Conservation (phyloP, 306 rosid species). For the Cicer pinnatifidum region DNA sequence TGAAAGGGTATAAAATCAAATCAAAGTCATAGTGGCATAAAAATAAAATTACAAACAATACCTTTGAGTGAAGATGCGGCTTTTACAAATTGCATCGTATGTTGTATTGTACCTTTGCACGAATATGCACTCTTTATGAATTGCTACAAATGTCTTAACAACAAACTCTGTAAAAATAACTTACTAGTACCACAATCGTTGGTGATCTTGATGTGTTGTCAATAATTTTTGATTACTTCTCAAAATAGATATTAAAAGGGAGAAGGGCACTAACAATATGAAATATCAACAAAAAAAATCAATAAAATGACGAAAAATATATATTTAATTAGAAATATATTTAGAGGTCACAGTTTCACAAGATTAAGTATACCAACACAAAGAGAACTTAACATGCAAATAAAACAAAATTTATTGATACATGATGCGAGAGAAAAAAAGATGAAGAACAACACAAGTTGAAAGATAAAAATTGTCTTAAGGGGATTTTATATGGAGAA, state of each 20-base stretch:
- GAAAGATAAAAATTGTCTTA: background rate
- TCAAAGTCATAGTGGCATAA: background rate
- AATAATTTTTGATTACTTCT: background rate
- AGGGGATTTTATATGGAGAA: background rate
- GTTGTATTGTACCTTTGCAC: background rate
- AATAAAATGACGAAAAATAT: background rate
- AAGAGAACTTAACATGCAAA: background rate
- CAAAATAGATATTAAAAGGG: background rate
- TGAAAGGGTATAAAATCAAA: conserved; percentile 1
- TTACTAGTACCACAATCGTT: too few species aligned
- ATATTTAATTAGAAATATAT: background rate
- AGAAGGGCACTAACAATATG: background rate
- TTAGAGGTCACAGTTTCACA: background rate
- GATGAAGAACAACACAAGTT: background rate
- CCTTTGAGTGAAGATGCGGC: background rate
- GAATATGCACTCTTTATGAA: background rate
- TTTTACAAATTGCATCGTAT: background rate
- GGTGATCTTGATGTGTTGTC: background rate
- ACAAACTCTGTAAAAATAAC: too few species aligned
- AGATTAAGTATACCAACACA: background rate
- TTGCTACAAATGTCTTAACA: background rate
- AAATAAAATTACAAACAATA: background rate
- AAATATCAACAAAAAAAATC: conserved; percentile 21
- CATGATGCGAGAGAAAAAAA: background rate
- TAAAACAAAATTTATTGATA: background rate